Percentiles rank a stretch among this genome's conserved stretches.
These are phyloP conservation scores for Elsinoe arachidis DNA, from an alignment of 2,329 filamentous ascomycete genomes.

Conservation along the genomic window DNA sequence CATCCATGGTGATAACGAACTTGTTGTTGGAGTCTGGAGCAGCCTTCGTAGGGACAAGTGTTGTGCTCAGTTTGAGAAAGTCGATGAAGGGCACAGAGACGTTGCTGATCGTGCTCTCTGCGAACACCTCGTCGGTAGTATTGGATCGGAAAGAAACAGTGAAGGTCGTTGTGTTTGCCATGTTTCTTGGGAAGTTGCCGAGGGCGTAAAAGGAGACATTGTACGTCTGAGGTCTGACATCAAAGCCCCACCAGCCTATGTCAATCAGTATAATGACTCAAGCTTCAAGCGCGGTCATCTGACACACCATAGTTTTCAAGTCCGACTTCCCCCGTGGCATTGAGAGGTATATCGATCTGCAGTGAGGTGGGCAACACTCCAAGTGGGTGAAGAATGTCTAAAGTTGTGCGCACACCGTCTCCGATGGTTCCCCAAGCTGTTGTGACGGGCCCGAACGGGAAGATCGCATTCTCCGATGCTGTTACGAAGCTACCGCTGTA, in stretches of 20 bases:
- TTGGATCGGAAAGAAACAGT: constrained; percentile 33
- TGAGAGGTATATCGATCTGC: constrained; percentile 31
- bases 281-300: background rate
- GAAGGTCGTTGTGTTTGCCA: constrained; percentile 31
- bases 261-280: background rate
- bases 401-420: constrained; percentile 25
- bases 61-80: constrained; percentile 21
- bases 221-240: constrained; percentile 41
- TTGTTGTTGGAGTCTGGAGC: constrained; percentile 37
- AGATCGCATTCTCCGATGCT: constrained; percentile 22
- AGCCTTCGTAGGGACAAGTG: constrained; percentile 33
- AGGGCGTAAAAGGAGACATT: constrained; percentile 44
- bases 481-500: constrained; percentile 21
- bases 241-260: constrained; percentile 42
- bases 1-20: constrained; percentile 39
- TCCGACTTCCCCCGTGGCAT: constrained; percentile 35
- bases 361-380: constrained; percentile 37
- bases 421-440: constrained; percentile 27
- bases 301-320: constrained; percentile 37
- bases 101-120: constrained; percentile 23
- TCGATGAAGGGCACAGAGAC: constrained; percentile 16
- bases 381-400: constrained; percentile 36
- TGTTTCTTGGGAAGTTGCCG: constrained; percentile 27
- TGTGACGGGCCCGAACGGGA: constrained; percentile 25
- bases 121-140: constrained; percentile 36